A percentile compares a stretch with the other conserved stretches of the same genome.
These are phyloP conservation scores for Tulasnella sp. DNA, from an alignment of 768 basidiomycete species.

Conservation along the genomic window DNA sequence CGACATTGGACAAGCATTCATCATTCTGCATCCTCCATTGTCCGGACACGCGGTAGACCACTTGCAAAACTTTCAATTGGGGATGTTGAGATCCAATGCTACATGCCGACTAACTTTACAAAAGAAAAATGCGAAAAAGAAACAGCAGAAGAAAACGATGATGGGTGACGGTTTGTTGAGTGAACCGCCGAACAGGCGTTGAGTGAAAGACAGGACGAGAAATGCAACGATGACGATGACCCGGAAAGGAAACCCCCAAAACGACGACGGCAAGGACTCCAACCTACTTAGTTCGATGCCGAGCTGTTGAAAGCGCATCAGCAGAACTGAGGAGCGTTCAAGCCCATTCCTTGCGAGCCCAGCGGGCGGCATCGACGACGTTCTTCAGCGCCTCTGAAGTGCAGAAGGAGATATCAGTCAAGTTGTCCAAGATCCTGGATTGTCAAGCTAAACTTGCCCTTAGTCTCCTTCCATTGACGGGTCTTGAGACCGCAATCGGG, in stretches of 20 bases:
- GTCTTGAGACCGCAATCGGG: conserved; percentile 99
- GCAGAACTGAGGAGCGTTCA: conserved; percentile 33
- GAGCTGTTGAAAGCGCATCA: conserved; percentile 45
- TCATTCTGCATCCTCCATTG: no score
- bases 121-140: background rate
- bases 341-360: conserved; percentile 77
- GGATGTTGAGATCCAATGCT: conserved; percentile 15
- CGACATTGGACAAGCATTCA: no score
- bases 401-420: conserved; percentile 14
- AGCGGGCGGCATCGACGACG: conserved; percentile 83
- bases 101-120: conserved; percentile 11
- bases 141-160: background rate
- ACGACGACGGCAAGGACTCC: background rate
- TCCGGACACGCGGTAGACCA: background rate
- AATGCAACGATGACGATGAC: background rate
- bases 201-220: background rate
- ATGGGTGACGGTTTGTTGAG: background rate
- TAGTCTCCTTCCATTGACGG: conserved; percentile 96
- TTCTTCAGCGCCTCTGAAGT: conserved; percentile 58
- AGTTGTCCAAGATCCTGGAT: background rate
- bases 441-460: conserved; percentile 35
- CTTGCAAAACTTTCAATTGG: background rate
- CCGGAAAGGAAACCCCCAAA: background rate
- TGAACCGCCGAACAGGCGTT: background rate
- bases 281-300: background rate